These are phyloP conservation scores for Xylaria castorea DNA, from an alignment of 495 filamentous ascomycete genomes.

Conservation along the genomic window DNA sequence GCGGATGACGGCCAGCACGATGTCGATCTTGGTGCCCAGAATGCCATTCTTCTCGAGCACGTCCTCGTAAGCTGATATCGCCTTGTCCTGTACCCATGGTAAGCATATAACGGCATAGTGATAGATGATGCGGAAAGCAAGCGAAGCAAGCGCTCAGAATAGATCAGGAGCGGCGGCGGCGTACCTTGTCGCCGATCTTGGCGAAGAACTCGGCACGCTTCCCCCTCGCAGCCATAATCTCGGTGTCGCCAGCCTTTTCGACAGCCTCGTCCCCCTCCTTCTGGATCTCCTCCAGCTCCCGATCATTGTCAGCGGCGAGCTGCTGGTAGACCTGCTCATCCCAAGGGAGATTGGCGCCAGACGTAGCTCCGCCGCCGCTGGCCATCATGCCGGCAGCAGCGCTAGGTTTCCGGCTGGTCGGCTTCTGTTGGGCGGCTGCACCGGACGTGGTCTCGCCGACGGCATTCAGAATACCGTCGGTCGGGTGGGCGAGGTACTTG, in stretches of 20 bases:
- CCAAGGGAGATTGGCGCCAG: conserved; percentile 78
- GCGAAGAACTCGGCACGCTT: conserved; percentile 97
- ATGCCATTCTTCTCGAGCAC: conserved; percentile 93
- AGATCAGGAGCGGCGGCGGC: conserved; percentile 37
- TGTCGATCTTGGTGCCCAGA: conserved; percentile 93
- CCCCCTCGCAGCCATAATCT: conserved; percentile 88
- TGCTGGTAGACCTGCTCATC: conserved; percentile 87
- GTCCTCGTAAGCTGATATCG: conserved; percentile 87
- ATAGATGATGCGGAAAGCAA: background rate
- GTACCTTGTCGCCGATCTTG: conserved; percentile 91
- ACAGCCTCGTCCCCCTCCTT: conserved; percentile 95
- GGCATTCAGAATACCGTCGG: conserved; percentile 86
- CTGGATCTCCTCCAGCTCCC: conserved; percentile 87
- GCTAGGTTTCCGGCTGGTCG: conserved; percentile 61
- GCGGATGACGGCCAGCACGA: conserved; percentile 94
- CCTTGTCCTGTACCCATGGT: conserved; percentile 73
- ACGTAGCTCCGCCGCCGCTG: conserved; percentile 57
- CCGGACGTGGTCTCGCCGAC: conserved; percentile 72
- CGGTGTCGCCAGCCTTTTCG: conserved; percentile 94
- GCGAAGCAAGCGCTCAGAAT: background rate
- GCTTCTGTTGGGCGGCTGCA: conserved; percentile 57
- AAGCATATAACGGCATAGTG: conserved; percentile 25
- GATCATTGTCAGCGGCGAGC: conserved; percentile 85
- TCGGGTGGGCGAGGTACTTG: conserved; percentile 90
- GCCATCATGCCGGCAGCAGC: conserved; percentile 74